Evolutionary conservation across 768 basidiomycete genomes (phyloP).

Genomic region (Russula abietina): DNA sequence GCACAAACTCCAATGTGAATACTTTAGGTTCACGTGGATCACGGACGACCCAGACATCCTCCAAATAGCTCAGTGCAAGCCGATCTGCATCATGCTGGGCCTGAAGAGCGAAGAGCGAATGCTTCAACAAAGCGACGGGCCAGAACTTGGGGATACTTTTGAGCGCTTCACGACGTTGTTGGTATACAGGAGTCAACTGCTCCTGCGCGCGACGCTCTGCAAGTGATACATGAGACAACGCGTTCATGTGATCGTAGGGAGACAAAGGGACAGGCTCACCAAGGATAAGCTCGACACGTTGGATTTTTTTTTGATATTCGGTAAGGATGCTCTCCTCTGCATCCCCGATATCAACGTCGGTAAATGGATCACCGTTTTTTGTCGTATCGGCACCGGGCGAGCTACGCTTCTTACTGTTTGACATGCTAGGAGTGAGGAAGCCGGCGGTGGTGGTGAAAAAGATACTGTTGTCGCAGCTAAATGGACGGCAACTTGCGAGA

Average conservation of each 20-base stretch:
- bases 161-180: constrained; percentile 60
- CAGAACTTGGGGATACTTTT: constrained; percentile 75
- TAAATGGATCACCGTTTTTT: constrained; percentile 52
- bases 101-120: constrained; percentile 55
- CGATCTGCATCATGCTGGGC: constrained; percentile 72
- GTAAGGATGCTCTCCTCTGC: constrained; percentile 67
- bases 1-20: constrained; percentile 84
- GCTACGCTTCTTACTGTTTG: constrained; percentile 57
- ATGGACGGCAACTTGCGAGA: constrained; percentile 19
- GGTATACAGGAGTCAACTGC: constrained; percentile 55
- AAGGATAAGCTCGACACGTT: constrained; percentile 63
- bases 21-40: constrained; percentile 70
- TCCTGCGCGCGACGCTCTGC: constrained; percentile 61
- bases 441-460: constrained; percentile 11
- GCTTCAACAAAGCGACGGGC: constrained; percentile 79
- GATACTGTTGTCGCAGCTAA: neutral
- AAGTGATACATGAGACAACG: constrained; percentile 12
- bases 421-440: constrained; percentile 27
- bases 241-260: neutral
- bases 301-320: constrained; percentile 59
- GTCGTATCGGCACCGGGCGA: constrained; percentile 75
- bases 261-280: constrained; percentile 42
- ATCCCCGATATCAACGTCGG: constrained; percentile 61
- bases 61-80: constrained; percentile 74
- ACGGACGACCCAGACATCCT: constrained; percentile 78